A percentile compares a stretch with the other conserved stretches of the same genome.
These are phyloP conservation scores for Stentor roeselii DNA, from an alignment of 73 alveolate species.

Conservation along the genomic window DNA sequence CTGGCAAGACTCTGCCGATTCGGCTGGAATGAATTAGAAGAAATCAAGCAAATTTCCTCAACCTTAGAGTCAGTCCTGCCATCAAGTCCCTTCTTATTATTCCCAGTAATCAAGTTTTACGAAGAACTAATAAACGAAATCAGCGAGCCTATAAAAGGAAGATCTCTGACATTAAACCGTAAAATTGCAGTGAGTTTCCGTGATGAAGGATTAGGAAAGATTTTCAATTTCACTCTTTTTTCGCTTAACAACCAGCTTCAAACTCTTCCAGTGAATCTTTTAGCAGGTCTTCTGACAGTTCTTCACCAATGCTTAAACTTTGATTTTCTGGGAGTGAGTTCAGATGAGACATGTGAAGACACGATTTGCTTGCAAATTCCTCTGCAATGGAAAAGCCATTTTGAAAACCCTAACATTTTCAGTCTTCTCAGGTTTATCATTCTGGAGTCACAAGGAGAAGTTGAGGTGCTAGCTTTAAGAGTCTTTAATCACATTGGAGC, in stretches of 20 bases:
- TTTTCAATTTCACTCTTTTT: neutral
- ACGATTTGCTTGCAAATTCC: constrained; percentile 7
- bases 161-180: neutral
- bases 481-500: constrained; percentile 17
- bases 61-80: neutral
- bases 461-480: neutral
- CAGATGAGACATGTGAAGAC: constrained; percentile 16
- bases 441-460: neutral
- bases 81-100: neutral
- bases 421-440: neutral
- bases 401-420: neutral
- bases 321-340: constrained; percentile 18
- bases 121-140: constrained; percentile 17
- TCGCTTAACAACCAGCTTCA: neutral
- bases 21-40: constrained; percentile 18
- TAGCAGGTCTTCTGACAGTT: neutral
- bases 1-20: constrained; percentile 7
- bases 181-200: constrained; percentile 11
- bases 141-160: constrained; percentile 24
- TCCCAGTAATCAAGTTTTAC: neutral
- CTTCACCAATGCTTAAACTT: neutral
- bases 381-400: neutral
- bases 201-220: constrained; percentile 7
- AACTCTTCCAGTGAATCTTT: neutral
- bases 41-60: neutral